Base-by-base conservation (phyloP, 306 rosid species). In the Oemleria cerasiformis region DNA sequence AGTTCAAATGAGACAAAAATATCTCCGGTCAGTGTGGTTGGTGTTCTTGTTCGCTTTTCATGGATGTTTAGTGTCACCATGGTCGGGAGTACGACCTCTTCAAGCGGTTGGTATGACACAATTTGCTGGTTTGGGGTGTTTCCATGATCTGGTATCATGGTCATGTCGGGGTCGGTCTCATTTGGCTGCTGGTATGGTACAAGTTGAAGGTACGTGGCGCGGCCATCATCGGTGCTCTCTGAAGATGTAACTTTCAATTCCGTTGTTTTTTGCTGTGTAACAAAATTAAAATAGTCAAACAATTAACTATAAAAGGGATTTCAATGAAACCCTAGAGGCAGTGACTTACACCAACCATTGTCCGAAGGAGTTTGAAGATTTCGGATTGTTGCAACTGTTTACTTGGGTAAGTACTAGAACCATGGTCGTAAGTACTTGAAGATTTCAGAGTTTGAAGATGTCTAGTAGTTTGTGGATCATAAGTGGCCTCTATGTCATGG, bases 1-100 rank as follows among this genome's bases (percentile, higher is more conserved):
- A 51, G 56, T 50, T 49, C 21, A 41, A 76, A 76, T 7, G 74
- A 48, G 3, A 68, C 23, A 2, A 39, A 11, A 11, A 68, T 53
- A n/a, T 76, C 70, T n/a, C 63, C 56, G 2, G 7, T 50, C 21
- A 42, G 19, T 6, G 11, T 61, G 6, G 70, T 58, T 8, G 15
- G 21, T 0, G 15, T 5, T 36, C 43, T 25, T 1, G 61, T 7
- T 0, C 38, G 61, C 16, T 55, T 55, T 23, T 21, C 38, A 11
- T 51, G 56, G 56, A 56, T 25, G 61, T 13, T 56, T 25, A 16
- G 9, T 51, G 56, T n/a, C 11, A 25, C 30, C 30, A 7, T n/a
- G 19, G 17, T 51, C 56, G 19, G 17, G 56, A 5, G 21, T 4
- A 15, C 8, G n/a, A 9, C 55, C 16, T 51, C 7, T 51, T 7